Evolutionary conservation across 148 eudicot genomes (phyloP).

Genomic region (Fagopyrum esculentum): DNA sequence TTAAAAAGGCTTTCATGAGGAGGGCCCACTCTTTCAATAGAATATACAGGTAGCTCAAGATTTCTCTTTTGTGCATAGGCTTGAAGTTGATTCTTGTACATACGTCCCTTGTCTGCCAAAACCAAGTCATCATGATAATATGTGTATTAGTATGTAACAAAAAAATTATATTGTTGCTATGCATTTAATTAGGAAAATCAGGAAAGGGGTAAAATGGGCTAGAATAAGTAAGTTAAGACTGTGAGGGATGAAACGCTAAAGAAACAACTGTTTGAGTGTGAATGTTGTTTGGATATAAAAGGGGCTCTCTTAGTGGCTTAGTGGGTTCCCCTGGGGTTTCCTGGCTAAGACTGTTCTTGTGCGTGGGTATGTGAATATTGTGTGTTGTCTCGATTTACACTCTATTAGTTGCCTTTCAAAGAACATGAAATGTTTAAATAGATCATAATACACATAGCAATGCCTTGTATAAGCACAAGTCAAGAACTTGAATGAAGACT

Average conservation of each 20-base stretch:
- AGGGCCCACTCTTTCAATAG: conserved; percentile 56
- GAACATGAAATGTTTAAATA: neutral
- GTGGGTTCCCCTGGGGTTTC: too few species aligned
- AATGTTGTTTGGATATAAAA: too few species aligned
- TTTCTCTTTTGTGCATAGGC: conserved; percentile 58
- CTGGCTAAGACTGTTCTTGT: too few species aligned
- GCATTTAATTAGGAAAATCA: too few species aligned
- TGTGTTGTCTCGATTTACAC: too few species aligned
- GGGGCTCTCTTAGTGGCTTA: too few species aligned
- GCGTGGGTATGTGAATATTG: too few species aligned
- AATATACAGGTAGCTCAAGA: conserved; percentile 54
- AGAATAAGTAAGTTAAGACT: too few species aligned
- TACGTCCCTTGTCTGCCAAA: conserved; percentile 11
- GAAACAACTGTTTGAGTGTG: too few species aligned
- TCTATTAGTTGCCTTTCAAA: neutral
- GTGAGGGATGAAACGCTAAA: too few species aligned
- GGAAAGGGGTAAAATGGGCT: too few species aligned
- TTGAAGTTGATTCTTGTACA: conserved; percentile 59
- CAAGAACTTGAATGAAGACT: neutral
- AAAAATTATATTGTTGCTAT: neutral
- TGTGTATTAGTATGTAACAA: neutral
- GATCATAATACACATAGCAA: neutral
- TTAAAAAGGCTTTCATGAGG: conserved; percentile 56
- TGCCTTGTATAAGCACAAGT: neutral
- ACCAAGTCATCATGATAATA: neutral